Evolutionary conservation across 2,329 filamentous ascomycete species (phyloP), one percentile per base, ranked within the genome.

Genomic region (Lizonia empirigonia): DNA sequence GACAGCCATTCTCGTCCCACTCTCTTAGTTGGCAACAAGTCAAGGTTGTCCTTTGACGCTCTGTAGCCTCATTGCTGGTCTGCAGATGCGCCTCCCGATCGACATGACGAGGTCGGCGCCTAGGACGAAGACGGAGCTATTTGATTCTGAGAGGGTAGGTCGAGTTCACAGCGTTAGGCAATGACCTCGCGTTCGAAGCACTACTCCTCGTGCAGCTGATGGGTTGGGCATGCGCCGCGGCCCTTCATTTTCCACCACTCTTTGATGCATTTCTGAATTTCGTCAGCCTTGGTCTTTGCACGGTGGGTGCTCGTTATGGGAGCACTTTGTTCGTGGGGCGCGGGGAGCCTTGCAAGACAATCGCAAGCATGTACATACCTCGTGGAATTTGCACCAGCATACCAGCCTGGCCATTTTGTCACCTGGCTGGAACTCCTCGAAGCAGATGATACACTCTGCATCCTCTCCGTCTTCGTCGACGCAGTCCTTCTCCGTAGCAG

Each of bases 321-420:
- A n/a, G n/a, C n/a, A 15, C 9, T 13, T n/a, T 13, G n/a, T 13
- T 30, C 7, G 27, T 30, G n/a, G 7, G 10, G 20, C 15, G 18
- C 12, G 15, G 19, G 19, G 7, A 3, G 16, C 3, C 7, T 36
- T n/a, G 19, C 7, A 19, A 8, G 5, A 38, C 27, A 19, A n/a
- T 4, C n/a, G 27, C 36, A n/a, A 20, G 16, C 7, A 12, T 12
- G 20, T 23, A 63, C 59, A 55, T 64, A 77, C 69, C 68, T 81
- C 78, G 65, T 86, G 84, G 56, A 86, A 87, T 59, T 85, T 85
- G 73, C 84, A 87, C 56, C 84, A 73, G 63, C 84, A 87, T 60
- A 85, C 82, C 63, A 87, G 70, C 53, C 84, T 74, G 8, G 81
- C 82, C 74, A 87, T 75, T 59, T 79, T 75, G 61, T 83, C 80